Evolutionary conservation across 768 basidiomycete genomes (phyloP), one percentile per base, ranked within the genome.

Genomic region (Auriscalpium microsporum): DNA sequence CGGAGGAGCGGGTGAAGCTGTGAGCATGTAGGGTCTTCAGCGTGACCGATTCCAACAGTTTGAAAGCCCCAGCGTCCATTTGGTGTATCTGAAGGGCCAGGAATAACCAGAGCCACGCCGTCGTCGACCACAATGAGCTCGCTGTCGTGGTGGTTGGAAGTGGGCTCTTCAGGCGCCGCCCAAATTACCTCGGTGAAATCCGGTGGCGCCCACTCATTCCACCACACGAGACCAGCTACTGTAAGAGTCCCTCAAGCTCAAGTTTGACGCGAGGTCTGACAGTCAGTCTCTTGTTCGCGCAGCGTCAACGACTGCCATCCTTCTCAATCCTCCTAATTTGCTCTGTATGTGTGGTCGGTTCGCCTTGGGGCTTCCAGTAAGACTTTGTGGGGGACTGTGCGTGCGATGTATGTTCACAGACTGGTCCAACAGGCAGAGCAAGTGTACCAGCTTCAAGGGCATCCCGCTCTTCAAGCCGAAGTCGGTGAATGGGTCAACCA

Each of bases 21-120:
- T 90, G 82, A 0, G 87, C 84, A 59, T 91, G 88, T 14, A 91
- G 76, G 16, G 87, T 85, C 53, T 82, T 79, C 66, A 83, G 76
- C 1, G 81, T 78, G 0, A 79, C 81, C 3, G 83, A 75, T 70
- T 89, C 87, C 56, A 90, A 75, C 54, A 88, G 67, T 63, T 80
- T 84, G 57, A 77, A 72, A 0, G 81, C 72, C 28, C 78, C 78
- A 55, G 68, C 66, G 58, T 86, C 81, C 82, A 81, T 83, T 46
- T 54, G 3, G 37, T 13, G 50, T 42, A 50, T 45, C 56, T 35
- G 33, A 47, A 0, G 47, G 42, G 47, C 6, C 35, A 48, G 46
- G 9, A 10, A 51, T 52, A 37, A 36, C 19, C 8, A 36, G n/a
- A 48, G 48, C 54, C 52, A 47, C 21, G 57, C 55, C 48, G 57